Conservation (phyloP, 164 flowering plant genomes). For the Nelumbo lutea region DNA sequence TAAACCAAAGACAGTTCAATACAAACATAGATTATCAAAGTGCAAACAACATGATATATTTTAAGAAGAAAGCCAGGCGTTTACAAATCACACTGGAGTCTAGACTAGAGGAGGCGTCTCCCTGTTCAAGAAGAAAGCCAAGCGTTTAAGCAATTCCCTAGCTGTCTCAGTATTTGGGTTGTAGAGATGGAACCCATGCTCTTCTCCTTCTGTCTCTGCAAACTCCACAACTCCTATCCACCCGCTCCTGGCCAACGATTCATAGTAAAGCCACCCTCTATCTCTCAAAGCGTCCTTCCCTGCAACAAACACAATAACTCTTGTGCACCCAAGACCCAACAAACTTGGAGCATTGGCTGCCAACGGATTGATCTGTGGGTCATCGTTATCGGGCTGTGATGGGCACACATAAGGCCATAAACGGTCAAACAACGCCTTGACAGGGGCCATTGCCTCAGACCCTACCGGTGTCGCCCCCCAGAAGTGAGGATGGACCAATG, state of each 20-base stretch:
- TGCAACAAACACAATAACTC: slow-evolving; percentile 40
- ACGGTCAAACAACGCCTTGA: slow-evolving; percentile 21
- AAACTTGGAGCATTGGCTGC: slow-evolving; percentile 35
- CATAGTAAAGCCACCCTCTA: slow-evolving; percentile 41
- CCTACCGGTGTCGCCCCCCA: slow-evolving; percentile 23
- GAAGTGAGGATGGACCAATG: slow-evolving; percentile 31
- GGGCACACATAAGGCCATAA: slow-evolving; percentile 47
- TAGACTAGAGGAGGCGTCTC: not conserved
- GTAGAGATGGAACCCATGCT: slow-evolving; percentile 45
- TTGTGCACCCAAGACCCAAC: slow-evolving; percentile 28
- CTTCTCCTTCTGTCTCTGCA: slow-evolving; percentile 39
- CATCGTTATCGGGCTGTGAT: slow-evolving; percentile 38
- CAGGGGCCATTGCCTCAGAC: slow-evolving; percentile 6
- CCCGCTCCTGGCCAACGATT: slow-evolving; percentile 33
- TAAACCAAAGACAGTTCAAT: too few relatives aligned
- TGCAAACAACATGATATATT: too few relatives aligned
- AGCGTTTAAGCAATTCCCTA: slow-evolving; percentile 19
- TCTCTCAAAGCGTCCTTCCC: slow-evolving; percentile 48
- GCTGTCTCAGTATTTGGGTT: slow-evolving; percentile 40
- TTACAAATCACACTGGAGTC: too few relatives aligned
- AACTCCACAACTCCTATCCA: slow-evolving; percentile 55
- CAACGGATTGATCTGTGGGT: slow-evolving; percentile 54
- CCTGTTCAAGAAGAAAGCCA: slow-evolving; percentile 32
- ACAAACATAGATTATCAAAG: too few relatives aligned
- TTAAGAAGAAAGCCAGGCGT: too few relatives aligned